Conservation (phyloP, 495 filamentous ascomycete genomes). For the Trichoderma orchidacearum region DNA sequence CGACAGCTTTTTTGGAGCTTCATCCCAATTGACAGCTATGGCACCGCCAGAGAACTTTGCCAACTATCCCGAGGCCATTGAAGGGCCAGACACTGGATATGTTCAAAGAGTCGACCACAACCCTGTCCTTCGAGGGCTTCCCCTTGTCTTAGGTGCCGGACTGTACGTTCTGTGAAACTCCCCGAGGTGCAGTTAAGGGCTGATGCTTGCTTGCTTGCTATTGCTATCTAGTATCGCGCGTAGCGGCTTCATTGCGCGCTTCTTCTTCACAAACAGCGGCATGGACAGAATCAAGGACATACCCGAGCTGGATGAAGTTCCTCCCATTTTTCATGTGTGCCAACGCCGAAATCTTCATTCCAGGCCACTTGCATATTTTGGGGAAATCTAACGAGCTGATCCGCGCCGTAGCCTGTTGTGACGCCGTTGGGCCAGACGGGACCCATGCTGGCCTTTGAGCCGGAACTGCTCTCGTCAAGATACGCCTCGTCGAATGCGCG, state of each 20-base stretch:
- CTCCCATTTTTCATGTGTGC: conserved; percentile 43
- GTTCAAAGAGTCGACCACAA: conserved; percentile 13
- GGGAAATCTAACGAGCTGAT: too few species aligned
- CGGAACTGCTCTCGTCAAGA: conserved; percentile 17
- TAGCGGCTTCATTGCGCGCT: conserved; percentile 13
- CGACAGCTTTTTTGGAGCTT: neutral
- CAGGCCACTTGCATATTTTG: too few species aligned
- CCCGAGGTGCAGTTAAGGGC: neutral
- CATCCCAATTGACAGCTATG: conserved; percentile 1
- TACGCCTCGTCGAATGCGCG: conserved; percentile 20
- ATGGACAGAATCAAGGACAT: conserved; percentile 49
- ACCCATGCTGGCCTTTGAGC: conserved; percentile 15
- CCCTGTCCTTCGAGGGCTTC: conserved; percentile 15
- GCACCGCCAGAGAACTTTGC: conserved; percentile 9
- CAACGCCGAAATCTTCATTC: too few species aligned
- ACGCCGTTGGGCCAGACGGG: conserved; percentile 39
- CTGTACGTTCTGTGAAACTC: conserved; percentile 9
- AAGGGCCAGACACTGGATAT: conserved; percentile 15
- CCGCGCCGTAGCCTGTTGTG: conserved; percentile 49
- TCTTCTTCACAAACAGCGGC: conserved; percentile 57
- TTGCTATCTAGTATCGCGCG: conserved; percentile 13
- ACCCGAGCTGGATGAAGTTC: conserved; percentile 41
- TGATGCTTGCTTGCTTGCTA: neutral
- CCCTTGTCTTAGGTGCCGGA: conserved; percentile 11
- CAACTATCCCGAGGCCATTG: conserved; percentile 19